These are phyloP conservation scores for Cercospora sp. DNA, from an alignment of 2,329 filamentous ascomycete genomes.

Conservation along the genomic window DNA sequence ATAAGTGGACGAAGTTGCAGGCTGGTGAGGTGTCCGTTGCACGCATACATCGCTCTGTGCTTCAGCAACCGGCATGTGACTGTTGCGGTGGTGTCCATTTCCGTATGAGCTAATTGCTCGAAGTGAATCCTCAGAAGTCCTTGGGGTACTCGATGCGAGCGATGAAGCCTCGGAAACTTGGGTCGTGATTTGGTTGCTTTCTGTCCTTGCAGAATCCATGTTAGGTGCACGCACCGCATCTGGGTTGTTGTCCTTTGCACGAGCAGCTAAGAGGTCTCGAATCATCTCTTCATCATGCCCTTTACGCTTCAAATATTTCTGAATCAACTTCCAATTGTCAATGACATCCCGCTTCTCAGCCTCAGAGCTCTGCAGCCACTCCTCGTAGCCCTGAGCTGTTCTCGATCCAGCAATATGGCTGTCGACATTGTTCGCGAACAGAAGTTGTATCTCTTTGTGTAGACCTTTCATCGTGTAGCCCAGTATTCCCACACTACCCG, in stretches of 20 bases:
- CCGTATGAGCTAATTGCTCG: conserved; percentile 52
- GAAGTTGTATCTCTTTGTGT: conserved; percentile 69
- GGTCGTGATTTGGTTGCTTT: not conserved
- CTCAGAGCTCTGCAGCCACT: conserved; percentile 55
- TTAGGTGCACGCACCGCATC: conserved; percentile 16
- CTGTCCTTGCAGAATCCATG: conserved; percentile 15
- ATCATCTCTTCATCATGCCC: conserved; percentile 57
- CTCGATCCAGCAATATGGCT: conserved; percentile 79
- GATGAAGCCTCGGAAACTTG: conserved; percentile 3
- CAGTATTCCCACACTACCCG: conserved; percentile 57
- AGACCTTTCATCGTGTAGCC: conserved; percentile 78
- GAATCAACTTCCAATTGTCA: conserved; percentile 61
- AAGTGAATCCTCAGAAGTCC: conserved; percentile 45
- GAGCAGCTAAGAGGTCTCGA: conserved; percentile 43
- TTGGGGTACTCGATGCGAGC: conserved; percentile 14
- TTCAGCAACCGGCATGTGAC: not conserved
- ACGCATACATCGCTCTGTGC: not conserved
- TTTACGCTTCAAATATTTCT: conserved; percentile 59
- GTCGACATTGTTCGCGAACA: conserved; percentile 67
- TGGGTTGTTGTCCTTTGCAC: conserved; percentile 32
- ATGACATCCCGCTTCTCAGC: conserved; percentile 67
- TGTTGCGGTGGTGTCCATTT: not conserved
- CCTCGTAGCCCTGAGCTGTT: conserved; percentile 71
- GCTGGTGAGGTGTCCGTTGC: not conserved
- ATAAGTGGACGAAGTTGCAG: not conserved